These are phyloP conservation scores for Fraxinus latifolia DNA, from an alignment of 305 asterid genomes.

Conservation along the genomic window DNA sequence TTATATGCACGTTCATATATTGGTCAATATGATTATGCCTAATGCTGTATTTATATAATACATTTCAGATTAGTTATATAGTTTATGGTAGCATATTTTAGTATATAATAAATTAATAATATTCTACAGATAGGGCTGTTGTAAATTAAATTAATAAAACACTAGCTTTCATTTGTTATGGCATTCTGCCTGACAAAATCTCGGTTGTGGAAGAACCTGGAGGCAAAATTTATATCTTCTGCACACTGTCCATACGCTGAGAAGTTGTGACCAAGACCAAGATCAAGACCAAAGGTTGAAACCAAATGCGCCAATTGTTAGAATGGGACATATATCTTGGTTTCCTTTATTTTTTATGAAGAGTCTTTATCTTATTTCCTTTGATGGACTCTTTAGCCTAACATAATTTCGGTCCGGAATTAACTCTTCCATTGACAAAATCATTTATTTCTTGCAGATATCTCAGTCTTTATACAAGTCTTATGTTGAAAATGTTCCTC, in stretches of 20 bases:
- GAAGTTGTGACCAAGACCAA: not conserved
- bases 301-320: not conserved
- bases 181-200: not conserved
- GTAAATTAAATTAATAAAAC: not conserved
- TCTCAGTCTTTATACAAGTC: conserved; percentile 64
- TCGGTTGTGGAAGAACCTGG: not conserved
- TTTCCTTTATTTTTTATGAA: not conserved
- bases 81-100: not conserved
- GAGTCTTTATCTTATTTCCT: not conserved
- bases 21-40: not conserved
- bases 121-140: not conserved
- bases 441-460: conserved; percentile 48
- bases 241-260: not conserved
- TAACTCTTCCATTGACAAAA: conserved; percentile 2
- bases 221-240: not conserved
- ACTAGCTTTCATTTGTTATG: not conserved
- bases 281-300: not conserved
- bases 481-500: conserved; percentile 55
- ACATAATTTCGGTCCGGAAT: not conserved
- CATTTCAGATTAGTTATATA: not conserved
- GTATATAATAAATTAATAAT: not conserved
- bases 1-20: not conserved
- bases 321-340: not conserved
- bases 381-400: not conserved
- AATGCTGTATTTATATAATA: not conserved